Evolutionary conservation across 2,329 filamentous ascomycete genomes (phyloP), one percentile per base, ranked within the genome.

Genomic region (Cladobotryum protrusum): DNA sequence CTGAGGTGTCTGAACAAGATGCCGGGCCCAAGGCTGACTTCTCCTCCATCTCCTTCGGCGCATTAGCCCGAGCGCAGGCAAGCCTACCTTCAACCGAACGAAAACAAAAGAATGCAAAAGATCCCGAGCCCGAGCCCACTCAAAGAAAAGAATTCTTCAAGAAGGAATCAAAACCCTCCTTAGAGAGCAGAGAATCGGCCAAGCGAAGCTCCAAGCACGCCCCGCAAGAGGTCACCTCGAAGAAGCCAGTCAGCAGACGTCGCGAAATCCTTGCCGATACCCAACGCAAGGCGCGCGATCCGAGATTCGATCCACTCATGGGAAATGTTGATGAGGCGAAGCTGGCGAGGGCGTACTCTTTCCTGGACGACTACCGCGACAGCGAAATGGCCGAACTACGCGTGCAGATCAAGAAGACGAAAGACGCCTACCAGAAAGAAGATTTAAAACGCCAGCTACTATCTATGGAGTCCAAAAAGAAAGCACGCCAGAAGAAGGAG

Each of bases 41-140:
- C 41, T 72, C 79, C 8, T 74, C 76, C 53, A 82, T 96, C 56
- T 93, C 90, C 19, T 96, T 97, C 62, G 91, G 90, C 55, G 87
- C 88, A n/a, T 75, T 96, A 37, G 89, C 88, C 56, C 88, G 89
- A 73, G 91, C 90, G 1, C 89, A 95, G 71, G 84, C 84, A 36
- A 79, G 82, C 0, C 69, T 95, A 32, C 72, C 63, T 33, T 57
- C 62, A 44, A 42, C 62, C 19, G 52, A 58, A 11, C 61, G 59
- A 19, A 63, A 61, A 50, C 56, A 59, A 45, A 62, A 60, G 60
- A 58, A 68, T 69, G 57, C 51, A 15, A 54, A 61, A 6, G 56
- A 63, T 5, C 53, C 57, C 48, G 59, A 65, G 4, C 52, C 59
- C 57, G 41, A 66, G 52, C 47, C 62, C 52, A 60, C 48, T 8